A percentile compares a stretch with the other conserved stretches of the same genome.
These are phyloP conservation scores for Codiaeum variegatum DNA, from an alignment of 441 rosid species.

Conservation along the genomic window DNA sequence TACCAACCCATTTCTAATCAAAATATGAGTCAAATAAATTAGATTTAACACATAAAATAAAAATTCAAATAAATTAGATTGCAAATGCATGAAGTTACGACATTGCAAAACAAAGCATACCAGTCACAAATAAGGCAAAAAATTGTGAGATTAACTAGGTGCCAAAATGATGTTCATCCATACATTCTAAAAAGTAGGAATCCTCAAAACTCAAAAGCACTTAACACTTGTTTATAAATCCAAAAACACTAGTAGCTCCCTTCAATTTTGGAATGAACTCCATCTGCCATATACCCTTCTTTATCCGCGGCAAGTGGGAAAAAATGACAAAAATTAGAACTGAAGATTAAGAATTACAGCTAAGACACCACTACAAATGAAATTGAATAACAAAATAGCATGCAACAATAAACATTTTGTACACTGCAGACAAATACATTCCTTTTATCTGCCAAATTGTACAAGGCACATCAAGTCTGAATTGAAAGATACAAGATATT, in stretches of 20 bases:
- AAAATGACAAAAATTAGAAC: background rate
- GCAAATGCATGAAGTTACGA: too few species aligned
- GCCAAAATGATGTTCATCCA: conserved; percentile 20
- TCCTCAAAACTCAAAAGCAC: conserved; percentile 10
- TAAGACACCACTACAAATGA: background rate
- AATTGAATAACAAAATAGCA: background rate
- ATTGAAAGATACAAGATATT: background rate
- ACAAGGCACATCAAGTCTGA: background rate
- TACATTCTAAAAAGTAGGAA: conserved; percentile 21
- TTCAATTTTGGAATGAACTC: conserved; percentile 1
- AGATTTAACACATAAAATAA: too few species aligned
- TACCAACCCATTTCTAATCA: too few species aligned
- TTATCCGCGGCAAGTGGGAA: conserved; percentile 9
- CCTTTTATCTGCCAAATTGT: background rate
- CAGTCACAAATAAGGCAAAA: background rate
- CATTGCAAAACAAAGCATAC: background rate
- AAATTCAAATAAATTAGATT: too few species aligned
- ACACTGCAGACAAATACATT: background rate
- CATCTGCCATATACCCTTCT: conserved; percentile 17
- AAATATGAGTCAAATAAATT: too few species aligned
- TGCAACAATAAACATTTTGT: background rate
- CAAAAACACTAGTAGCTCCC: conserved; percentile 7
- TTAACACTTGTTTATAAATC: conserved; percentile 14
- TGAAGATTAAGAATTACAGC: background rate
- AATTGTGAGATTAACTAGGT: conserved; percentile 10